A percentile compares a stretch with the other conserved stretches of the same genome.
Conservation (phyloP, 139 green algal genomes). For the Pedinophyceae sp. region DNA sequence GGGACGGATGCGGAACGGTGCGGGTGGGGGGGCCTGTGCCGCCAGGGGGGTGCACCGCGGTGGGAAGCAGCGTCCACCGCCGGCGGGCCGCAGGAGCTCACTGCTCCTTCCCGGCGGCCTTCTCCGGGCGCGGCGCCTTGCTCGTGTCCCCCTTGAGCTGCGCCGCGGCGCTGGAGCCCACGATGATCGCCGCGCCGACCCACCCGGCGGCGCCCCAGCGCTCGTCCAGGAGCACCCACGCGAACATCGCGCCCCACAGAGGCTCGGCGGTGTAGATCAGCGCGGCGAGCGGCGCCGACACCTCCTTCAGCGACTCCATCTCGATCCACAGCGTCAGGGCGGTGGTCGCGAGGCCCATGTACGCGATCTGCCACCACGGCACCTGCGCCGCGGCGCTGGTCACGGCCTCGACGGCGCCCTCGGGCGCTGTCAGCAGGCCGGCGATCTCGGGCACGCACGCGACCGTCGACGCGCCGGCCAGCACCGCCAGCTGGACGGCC, state of each 20-base stretch:
- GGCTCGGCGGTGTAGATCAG: constrained; percentile 48
- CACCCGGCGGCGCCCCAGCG: constrained; percentile 22
- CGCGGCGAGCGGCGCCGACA: constrained; percentile 28
- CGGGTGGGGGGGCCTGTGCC: no score
- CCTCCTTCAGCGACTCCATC: constrained; percentile 16
- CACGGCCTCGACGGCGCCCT: background rate
- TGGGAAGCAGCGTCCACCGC: no score
- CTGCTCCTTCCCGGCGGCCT: background rate
- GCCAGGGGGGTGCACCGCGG: no score
- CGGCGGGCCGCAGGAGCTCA: no score
- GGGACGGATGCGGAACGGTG: no score
- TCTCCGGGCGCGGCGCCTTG: background rate
- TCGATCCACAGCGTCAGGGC: constrained; percentile 28
- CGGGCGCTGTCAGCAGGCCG: background rate
- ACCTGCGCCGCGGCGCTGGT: constrained; percentile 2
- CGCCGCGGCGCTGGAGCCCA: constrained; percentile 8
- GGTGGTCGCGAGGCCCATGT: constrained; percentile 36
- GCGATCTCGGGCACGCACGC: constrained; percentile 6
- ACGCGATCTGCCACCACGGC: constrained; percentile 19
- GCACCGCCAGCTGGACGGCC: constrained; percentile 22
- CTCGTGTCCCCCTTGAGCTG: constrained; percentile 1
- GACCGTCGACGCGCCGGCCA: constrained; percentile 9
- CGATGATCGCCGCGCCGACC: constrained; percentile 27
- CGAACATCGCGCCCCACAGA: constrained; percentile 36
- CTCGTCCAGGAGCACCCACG: constrained; percentile 35